A percentile compares a stretch with the other conserved stretches of the same genome.
Evolutionary conservation across 148 eudicot genomes (phyloP).

Genomic region (Diospyros kaki): DNA sequence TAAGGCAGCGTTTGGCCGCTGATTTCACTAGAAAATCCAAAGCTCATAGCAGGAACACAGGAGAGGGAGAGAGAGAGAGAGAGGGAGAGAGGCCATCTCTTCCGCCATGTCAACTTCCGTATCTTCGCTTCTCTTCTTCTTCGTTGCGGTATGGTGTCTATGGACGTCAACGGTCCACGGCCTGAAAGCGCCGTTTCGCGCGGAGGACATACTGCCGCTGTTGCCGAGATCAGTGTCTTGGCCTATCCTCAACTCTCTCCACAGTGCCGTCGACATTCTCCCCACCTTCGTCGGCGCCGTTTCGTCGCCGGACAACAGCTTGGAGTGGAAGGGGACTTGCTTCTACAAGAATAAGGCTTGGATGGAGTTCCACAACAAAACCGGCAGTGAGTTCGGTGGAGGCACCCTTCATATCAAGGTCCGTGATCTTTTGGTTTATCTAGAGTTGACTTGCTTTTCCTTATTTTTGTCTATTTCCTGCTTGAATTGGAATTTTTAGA

Average conservation of each 20-base stretch:
- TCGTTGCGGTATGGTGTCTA: conserved; percentile 15
- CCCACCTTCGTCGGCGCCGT: conserved; percentile 84
- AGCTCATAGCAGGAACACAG: too few species aligned
- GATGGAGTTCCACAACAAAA: conserved; percentile 82
- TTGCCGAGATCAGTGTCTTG: conserved; percentile 60
- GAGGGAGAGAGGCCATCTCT: too few species aligned
- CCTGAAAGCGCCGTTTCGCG: conserved; percentile 44
- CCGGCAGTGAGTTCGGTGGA: conserved; percentile 75
- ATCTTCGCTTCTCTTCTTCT: neutral
- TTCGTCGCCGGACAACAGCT: conserved; percentile 21
- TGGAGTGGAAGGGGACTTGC: conserved; percentile 91
- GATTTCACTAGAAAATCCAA: too few species aligned
- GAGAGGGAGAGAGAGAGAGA: too few species aligned
- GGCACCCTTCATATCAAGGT: conserved; percentile 98
- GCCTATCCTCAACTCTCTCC: conserved; percentile 57
- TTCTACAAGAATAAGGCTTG: conserved; percentile 80
- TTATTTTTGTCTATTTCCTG: neutral
- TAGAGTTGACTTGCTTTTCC: neutral
- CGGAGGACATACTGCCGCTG: conserved; percentile 61
- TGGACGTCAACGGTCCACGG: conserved; percentile 7
- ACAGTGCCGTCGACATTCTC: conserved; percentile 59
- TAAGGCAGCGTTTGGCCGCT: too few species aligned
- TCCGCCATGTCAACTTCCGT: conserved; percentile 18
- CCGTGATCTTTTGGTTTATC: too few species aligned
- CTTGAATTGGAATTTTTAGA: neutral